Evolutionary conservation across 441 rosid genomes (phyloP), one percentile per base, ranked within the genome.

Genomic region (Populus hybrid): DNA sequence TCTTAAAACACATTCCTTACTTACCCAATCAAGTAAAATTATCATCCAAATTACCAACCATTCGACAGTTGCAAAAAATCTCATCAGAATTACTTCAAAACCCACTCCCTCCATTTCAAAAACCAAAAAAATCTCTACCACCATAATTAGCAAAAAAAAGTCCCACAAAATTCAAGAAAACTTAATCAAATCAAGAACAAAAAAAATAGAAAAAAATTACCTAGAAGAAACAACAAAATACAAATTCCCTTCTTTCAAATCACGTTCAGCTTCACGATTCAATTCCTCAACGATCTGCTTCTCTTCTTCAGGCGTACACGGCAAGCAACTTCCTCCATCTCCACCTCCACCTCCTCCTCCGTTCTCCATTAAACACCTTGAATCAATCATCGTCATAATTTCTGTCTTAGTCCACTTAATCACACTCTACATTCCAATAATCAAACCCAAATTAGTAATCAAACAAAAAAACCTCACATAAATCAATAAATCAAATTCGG

Each of bases 241-340:
- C 30, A 28, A 28, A 28, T 28, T 28, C 30, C 30, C 32, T 30
- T 30, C 32, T 30, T 30, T 30, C 86, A 91, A 80, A 83, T 83
- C 77, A 57, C 40, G 81, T 64, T 93, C 95, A 6, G 97, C 90
- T 86, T 90, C 86, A 65, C 67, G 71, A 69, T 46, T 81, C 79
- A 96, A 79, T 74, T 88, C 89, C 67, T 81, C 72, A 8, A 96
- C 83, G 79, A 93, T 85, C 86, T 79, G 91, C 77, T 79, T 90
- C 88, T 96, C 97, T 70, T 90, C 91, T 42, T 89, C 86, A 6
- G 88, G 90, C 75, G 94, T 82, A 76, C 83, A 83, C 6, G 96
- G 93, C 81, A 90, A 77, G 74, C 85, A 87, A 83, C 87, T 83
- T 20, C 84, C 79, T 1, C 75, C 83, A 2, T 23, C 21, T 20